These are phyloP conservation scores for Phytophthora citrophthora DNA, from an alignment of 352 stramenopile genomes.

Conservation along the genomic window DNA sequence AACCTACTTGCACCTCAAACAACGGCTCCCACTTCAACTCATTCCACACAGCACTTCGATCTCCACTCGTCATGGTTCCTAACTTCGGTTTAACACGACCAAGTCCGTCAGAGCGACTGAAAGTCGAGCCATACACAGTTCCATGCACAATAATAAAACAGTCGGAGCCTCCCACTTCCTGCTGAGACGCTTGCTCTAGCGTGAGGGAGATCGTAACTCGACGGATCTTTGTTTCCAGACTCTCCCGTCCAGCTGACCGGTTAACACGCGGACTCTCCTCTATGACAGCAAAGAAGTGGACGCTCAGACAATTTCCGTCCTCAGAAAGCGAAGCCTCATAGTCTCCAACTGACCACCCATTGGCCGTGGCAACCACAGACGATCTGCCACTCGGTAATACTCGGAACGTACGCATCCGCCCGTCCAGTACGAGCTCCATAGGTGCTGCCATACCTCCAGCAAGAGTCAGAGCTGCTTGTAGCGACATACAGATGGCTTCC, in stretches of 20 bases:
- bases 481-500: slow-evolving; percentile 8
- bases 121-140: not conserved
- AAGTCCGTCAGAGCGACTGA: not conserved
- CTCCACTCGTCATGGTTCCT: not conserved
- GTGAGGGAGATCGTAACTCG: not conserved
- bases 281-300: slow-evolving; percentile 16
- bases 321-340: slow-evolving; percentile 13
- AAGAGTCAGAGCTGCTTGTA: slow-evolving; percentile 18
- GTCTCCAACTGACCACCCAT: slow-evolving; percentile 21
- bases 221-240: not conserved
- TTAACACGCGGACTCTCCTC: not conserved
- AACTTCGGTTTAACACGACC: not conserved
- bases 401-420: slow-evolving; percentile 17
- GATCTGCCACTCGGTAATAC: slow-evolving; percentile 34
- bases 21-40: not conserved
- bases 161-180: too few species aligned
- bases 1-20: not conserved
- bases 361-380: slow-evolving; percentile 4
- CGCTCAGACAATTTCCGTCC: not conserved
- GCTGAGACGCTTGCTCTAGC: too few species aligned
- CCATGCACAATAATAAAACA: not conserved
- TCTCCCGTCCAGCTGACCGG: not conserved
- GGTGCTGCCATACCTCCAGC: not conserved
- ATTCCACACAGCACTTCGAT: not conserved
- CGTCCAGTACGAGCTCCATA: slow-evolving; percentile 23